Base-by-base conservation (phyloP, 805 yeast genomes). In the Nakazawaea pomicola region DNA sequence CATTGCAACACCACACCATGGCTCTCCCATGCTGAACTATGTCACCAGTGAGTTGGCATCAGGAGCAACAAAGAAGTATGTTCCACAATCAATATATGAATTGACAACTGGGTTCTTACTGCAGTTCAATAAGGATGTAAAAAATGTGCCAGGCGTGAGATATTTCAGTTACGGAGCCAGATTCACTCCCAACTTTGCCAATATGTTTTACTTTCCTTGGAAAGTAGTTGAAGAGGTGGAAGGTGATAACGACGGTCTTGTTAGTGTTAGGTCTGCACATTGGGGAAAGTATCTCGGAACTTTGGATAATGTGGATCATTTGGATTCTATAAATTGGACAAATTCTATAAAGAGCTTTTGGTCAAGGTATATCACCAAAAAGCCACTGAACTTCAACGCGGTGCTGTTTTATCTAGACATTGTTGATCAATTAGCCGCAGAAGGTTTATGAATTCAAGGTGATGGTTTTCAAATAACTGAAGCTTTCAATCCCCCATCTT, bases 211-310 rank as follows among this genome's bases (percentile, higher is more conserved):
- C 36, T 58, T 72, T 7, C 68, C 93, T 1, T 84, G 91, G 83
- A 64, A 64, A 18, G 65, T 84, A 3, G 72, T 88, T n/a, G 58
- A 70, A 41, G 47, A 51, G 32, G 53, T 44, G 4, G 70, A 68
- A 36, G 78, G 81, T 4, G 80, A 74, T 14, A 89, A 87, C 56
- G 97, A 89, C 61, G 97, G 97, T 0, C 60, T 90, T 65, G 95
- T 89, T 2, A 81, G 91, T 46, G 82, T 87, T 2, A 63, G 68
- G 29, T 83, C 93, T 44, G 66, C 95, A 1, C 74, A 73, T 52
- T 89, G 96, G 96, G 96, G 96, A 0, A 62, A 76, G 33, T 86
- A 84, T 58, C 56, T 79, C 49, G 97, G 96, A 0, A 84, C 93
- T 0, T 57, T 90, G 27, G 76, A 76, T 30, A 72, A 79, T 47